Base-by-base conservation (phyloP, 1,139 yeast species). In the Wickerhamiella infanticola region DNA sequence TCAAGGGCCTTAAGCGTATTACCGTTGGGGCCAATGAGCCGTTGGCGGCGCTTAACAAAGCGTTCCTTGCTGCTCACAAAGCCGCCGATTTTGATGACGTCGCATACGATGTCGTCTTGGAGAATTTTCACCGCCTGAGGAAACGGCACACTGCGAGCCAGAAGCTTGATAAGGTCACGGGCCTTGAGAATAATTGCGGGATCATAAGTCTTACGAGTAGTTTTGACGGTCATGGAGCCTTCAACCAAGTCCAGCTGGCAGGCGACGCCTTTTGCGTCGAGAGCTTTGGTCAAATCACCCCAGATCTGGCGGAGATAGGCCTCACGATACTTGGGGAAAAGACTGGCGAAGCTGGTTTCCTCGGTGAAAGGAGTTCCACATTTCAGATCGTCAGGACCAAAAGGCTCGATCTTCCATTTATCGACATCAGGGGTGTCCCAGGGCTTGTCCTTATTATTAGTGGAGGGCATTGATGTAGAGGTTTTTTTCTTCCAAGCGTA, bases 361-460 rank as follows among this genome's bases (percentile, higher is more conserved):
- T 90, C 99, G 13, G 94, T 74, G 60, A 90, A 90, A 39, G 95
- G 81, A 47, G 74, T 73, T 0, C 96, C 96, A 7, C 88, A 75
- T 3, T 75, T 77, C 60, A 86, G 84, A 61, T 90, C 94, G 58
- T 85, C 96, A 1, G 86, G 86, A 56, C 74, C 81, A 69, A 90
- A 90, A 51, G 86, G 94, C 37, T 86, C 95, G 40, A 79, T 70
- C 53, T 74, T 69, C 99, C 99, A 90, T 63, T 90, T 88, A 61
- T 90, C 95, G 51, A 90, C 80, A 57, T 86, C 96, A 27, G 83
- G 85, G 11, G 95, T 86, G 61, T 90, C 97, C 97, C 98, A 88
- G 47, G 97, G 97, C 64, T 90, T 90, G 58, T 88, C 97, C 61
- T 79, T 81, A 63, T 88, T 83, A 63, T 88, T 90, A 47, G 94